Evolutionary conservation across 2,329 filamentous ascomycete genomes (phyloP), one percentile per base, ranked within the genome.

Genomic region (Aureobasidium namibiae): DNA sequence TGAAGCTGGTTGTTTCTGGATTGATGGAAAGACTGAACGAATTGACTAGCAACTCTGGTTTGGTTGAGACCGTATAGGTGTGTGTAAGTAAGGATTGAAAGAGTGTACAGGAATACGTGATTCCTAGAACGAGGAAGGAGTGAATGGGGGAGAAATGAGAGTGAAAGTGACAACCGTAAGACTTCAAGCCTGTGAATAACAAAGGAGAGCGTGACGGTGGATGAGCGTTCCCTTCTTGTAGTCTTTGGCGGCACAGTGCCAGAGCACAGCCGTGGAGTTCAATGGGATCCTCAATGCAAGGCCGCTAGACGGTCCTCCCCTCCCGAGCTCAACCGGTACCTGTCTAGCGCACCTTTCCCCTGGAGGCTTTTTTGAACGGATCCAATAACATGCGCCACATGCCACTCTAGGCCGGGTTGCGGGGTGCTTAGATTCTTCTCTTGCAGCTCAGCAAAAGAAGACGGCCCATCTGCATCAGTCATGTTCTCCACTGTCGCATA

Each of bases 21-120:
- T 52, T 31, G 42, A 31, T 44, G 14, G 45, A 60, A 52, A 23
- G 61, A 62, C 18, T 38, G 59, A 45, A 52, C 38, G 36, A 52
- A 57, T 46, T 62, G 61, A 36, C 61, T 62, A 48, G 61, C 61
- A 61, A 54, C 38, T 62, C 58, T 57, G 36, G 26, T 31, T 31
- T 54, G 36, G 38, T 42, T 31, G 26, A 44, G 26, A 42, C 50
- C 50, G 60, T 60, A 41, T 26, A 10, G 41, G 26, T 38, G 24
- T 44, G 59, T 31, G 41, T n/a, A n/a, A 31, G 41, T 50, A 53
- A 38, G 29, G 44, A 60, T 31, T 23, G 49, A 56, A 57, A 50
- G 49, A 52, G 56, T 56, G 60, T 58, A 59, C n/a, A 53, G 52
- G 48, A 60, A 62, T 61, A 24, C 61, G 58, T 29, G 36, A 54